Percentiles rank a stretch among this genome's conserved stretches.
Conservation (phyloP, 306 rosid genomes). For the Glycine tomentella region DNA sequence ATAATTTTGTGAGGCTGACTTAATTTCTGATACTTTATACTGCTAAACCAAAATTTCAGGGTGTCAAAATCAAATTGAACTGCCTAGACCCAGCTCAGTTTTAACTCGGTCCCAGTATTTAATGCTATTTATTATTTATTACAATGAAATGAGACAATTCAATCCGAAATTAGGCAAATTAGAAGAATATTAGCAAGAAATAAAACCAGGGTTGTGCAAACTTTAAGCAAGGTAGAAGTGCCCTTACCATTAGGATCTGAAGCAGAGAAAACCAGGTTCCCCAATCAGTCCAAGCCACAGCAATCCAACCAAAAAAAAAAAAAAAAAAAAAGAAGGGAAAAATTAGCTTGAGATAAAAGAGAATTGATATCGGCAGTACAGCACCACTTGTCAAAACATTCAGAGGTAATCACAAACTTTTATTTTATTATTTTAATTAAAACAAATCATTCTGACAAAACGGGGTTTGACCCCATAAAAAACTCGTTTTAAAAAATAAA, state of each 20-base stretch:
- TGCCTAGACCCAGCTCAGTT: neutral
- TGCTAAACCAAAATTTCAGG: neutral
- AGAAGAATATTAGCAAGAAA: neutral
- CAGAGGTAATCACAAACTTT: neutral
- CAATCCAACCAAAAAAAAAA: neutral
- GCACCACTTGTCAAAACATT: neutral
- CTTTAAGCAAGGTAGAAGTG: neutral
- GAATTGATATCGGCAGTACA: neutral
- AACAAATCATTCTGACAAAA: neutral
- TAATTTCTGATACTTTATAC: constrained; percentile 2
- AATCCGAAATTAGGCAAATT: constrained; percentile 11
- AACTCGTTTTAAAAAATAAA: neutral
- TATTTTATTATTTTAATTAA: constrained; percentile 1
- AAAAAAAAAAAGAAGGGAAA: neutral
- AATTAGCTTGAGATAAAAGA: constrained; percentile 20
- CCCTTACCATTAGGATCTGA: constrained; percentile 93
- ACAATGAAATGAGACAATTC: constrained; percentile 9
- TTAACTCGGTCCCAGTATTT: neutral
- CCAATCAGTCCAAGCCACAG: constrained; percentile 43
- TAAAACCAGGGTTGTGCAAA: neutral
- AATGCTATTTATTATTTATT: neutral
- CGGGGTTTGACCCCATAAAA: neutral
- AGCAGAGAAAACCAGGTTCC: constrained; percentile 49
- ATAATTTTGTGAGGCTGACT: constrained; percentile 25
- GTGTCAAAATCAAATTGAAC: constrained; percentile 16